Evolutionary conservation across 495 filamentous ascomycete species (phyloP), one percentile per base, ranked within the genome.

Genomic region (Penicillium waksmanii): DNA sequence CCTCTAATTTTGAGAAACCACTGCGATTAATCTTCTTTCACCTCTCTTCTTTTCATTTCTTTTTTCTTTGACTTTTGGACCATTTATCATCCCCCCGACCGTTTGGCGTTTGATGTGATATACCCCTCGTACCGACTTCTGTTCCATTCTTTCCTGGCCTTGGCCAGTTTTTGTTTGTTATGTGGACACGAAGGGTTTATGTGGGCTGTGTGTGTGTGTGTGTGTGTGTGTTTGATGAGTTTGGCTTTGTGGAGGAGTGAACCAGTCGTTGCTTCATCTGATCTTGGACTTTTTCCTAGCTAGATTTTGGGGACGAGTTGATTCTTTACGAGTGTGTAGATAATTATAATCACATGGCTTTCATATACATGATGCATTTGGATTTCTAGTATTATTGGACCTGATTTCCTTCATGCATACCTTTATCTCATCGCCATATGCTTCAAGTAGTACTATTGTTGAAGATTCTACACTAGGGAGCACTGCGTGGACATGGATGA

Each of bases 61-160:
- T 44, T 56, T 51, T 56, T 55, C 17, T 51, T 51, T 63, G 27
- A 31, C 51, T 56, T 55, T 56, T 51, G 65, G 18, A 52, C 59
- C 53, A 52, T 64, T 46, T 53, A 38, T 34, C 7, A 43, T 44
- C 36, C 42, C 48, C 33, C 23, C 57, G 58, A 58, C 46, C 54
- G 53, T 63, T 61, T 66, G 76, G 74, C 74, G 74, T 79, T 78
- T 66, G 57, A 74, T 76, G 72, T 75, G 76, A 79, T 79, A 79
- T 79, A 79, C 76, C 76, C 76, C 70, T 72, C 62, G 66, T 65
- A 68, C 64, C 61, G 60, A 58, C 60, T 66, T 67, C 48, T 56
- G 51, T 65, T 64, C 51, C 60, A 47, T 66, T 67, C 60, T 48
- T 31, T 65, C 47, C 53, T 62, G 60, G 58, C 56, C 53, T 48